Evolutionary conservation across 2,329 filamentous ascomycete genomes (phyloP), one percentile per base, ranked within the genome.

Genomic region (Neofusicoccum umdonicola): DNA sequence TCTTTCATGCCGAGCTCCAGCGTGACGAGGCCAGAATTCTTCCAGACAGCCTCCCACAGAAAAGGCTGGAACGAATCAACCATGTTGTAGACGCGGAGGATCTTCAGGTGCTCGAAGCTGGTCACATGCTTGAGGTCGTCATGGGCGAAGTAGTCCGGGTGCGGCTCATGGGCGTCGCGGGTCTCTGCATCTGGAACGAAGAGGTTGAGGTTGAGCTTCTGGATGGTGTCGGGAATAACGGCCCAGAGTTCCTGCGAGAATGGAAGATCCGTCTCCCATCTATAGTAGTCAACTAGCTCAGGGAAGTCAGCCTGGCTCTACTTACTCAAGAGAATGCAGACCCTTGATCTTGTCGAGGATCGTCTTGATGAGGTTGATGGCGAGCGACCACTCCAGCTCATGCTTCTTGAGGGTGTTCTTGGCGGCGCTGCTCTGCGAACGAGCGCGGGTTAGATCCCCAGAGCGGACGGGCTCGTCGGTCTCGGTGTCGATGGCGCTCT

Each of bases 41-140:
- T 67, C 52, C 69, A 76, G 17, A 74, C 68, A 11, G 72, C 67
- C 65, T 73, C 73, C 74, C 74, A 76, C 4, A 73, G 65, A 34
- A 74, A 64, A 2, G 67, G 65, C 61, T 76, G 74, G 31, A 70
- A 62, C 0, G 71, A 72, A 57, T 73, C 69, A 9, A 62, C 68
- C 63, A 76, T 71, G 51, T 64, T 54, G 45, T 74, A 72, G 50
- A 76, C 57, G 4, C 73, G 70, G 39, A 76, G 71, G 60, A 72
- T 70, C 50, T 67, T 52, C 22, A 76, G 70, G 41, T 71, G 63
- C 1, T 66, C 70, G 65, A 70, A 70, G 39, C 69, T 60, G 5
- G 66, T 37, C 22, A 76, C 45, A 0, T 72, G 70, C 63, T 65
- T 70, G 68, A 76, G 71, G 17, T 71, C 70, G 0, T 67, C 57